A percentile compares a stretch with the other conserved stretches of the same genome.
phyloP scores from a whole-genome alignment of 1,284 basidiomycete species.

The Ceratorhiza oryzae-sativae region DNA sequence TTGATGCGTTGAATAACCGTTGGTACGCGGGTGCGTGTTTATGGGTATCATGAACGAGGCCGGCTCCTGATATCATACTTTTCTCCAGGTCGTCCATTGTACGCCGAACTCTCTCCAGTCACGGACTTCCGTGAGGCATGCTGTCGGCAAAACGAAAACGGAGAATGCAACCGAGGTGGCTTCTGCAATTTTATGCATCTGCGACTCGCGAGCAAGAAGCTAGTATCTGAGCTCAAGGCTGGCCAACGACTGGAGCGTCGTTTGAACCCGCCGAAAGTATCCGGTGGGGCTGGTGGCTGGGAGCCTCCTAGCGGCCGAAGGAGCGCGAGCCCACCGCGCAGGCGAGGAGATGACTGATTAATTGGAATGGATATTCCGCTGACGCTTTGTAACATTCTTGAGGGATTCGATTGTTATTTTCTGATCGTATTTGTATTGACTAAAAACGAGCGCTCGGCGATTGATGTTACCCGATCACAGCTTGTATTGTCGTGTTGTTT shows the following conservation, averaged over 20 bases:
- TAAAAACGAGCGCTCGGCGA: not conserved
- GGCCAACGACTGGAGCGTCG: constrained; percentile 86
- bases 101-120: constrained; percentile 97
- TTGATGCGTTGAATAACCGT: constrained; percentile 91
- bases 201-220: constrained; percentile 80
- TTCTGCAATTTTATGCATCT: constrained; percentile 99
- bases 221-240: constrained; percentile 78
- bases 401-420: not conserved
- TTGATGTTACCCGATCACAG: not conserved
- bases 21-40: constrained; percentile 90
- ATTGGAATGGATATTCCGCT: not conserved
- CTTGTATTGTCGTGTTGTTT: constrained; percentile 4
- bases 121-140: constrained; percentile 99
- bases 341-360: not conserved
- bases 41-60: constrained; percentile 9
- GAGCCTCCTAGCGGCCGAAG: constrained; percentile 70
- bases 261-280: constrained; percentile 66
- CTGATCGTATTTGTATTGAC: not conserved
- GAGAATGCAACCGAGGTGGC: constrained; percentile 94
- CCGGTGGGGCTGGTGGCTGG: constrained; percentile 77
- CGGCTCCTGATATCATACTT: constrained; percentile 34
- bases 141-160: constrained; percentile 97
- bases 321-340: constrained; percentile 69
- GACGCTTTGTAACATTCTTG: not conserved
- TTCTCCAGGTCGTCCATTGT: constrained; percentile 83